A percentile compares a stretch with the other conserved stretches of the same genome.
These are phyloP conservation scores for Tulasnella sp. DNA, from an alignment of 768 basidiomycete species.

Conservation along the genomic window DNA sequence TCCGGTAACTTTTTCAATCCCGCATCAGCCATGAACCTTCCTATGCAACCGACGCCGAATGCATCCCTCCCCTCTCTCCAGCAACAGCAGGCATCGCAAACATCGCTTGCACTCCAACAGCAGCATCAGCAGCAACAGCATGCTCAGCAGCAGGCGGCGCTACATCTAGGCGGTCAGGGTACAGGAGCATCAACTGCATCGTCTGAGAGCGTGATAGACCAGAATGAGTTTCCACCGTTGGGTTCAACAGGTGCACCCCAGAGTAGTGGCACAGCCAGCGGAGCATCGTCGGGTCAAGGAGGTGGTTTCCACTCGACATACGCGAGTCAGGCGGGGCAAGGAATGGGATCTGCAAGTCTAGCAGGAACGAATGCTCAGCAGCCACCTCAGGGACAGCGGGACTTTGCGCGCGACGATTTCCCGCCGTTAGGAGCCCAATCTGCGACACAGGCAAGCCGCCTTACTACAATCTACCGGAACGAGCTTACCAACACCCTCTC, in stretches of 20 bases:
- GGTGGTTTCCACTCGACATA: slow-evolving; percentile 48
- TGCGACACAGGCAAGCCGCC: slow-evolving; percentile 19
- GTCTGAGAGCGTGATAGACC: slow-evolving; percentile 7
- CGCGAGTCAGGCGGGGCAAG: slow-evolving; percentile 66
- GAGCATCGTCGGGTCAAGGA: not conserved
- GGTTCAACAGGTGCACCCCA: not conserved
- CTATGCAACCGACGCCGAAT: slow-evolving; percentile 9
- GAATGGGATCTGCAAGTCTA: slow-evolving; percentile 29
- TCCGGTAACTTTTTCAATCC: slow-evolving; percentile 10
- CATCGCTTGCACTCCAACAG: slow-evolving; percentile 25
- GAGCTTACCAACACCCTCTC: not conserved
- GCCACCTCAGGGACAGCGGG: slow-evolving; percentile 27
- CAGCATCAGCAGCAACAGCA: slow-evolving; percentile 41
- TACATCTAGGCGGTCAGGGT: slow-evolving; percentile 10
- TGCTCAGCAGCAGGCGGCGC: slow-evolving; percentile 17
- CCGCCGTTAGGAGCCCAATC: slow-evolving; percentile 66
- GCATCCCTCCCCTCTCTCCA: slow-evolving; percentile 21
- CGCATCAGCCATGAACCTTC: slow-evolving; percentile 7
- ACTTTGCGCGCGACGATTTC: slow-evolving; percentile 79
- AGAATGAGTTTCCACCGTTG: slow-evolving; percentile 9
- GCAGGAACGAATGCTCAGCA: slow-evolving; percentile 31
- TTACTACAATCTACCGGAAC: not conserved
- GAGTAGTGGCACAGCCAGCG: not conserved
- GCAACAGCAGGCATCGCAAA: slow-evolving; percentile 27
- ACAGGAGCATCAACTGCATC: slow-evolving; percentile 11